These are phyloP conservation scores for Graphilbum sp. DNA, from an alignment of 2,329 filamentous ascomycete genomes.

Conservation along the genomic window DNA sequence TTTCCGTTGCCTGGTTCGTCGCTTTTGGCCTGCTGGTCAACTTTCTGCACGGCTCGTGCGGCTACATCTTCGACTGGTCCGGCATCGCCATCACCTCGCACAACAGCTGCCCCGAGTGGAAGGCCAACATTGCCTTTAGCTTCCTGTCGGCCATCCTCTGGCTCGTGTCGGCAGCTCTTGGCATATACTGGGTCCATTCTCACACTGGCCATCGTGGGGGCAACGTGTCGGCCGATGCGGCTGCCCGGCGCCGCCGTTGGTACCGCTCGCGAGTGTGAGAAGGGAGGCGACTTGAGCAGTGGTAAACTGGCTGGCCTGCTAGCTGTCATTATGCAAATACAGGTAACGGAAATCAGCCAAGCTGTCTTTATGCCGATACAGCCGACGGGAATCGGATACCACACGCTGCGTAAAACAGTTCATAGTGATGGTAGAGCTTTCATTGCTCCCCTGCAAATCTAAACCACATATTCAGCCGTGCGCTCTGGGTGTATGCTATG, in stretches of 20 bases:
- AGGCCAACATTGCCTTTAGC: constrained; percentile 52
- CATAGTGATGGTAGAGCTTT: too few relatives aligned
- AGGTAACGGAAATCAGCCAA: too few relatives aligned
- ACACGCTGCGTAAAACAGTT: too few relatives aligned
- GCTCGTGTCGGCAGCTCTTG: constrained; percentile 46
- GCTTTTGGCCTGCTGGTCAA: constrained; percentile 50
- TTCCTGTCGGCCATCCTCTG: constrained; percentile 58
- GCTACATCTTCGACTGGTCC: constrained; percentile 42
- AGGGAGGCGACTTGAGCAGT: not conserved
- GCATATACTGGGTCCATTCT: constrained; percentile 34
- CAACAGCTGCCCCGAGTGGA: constrained; percentile 49
- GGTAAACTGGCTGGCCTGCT: too few relatives aligned
- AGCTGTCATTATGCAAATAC: too few relatives aligned
- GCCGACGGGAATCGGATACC: too few relatives aligned
- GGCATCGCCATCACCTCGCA: constrained; percentile 30
- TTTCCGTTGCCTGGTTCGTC: constrained; percentile 55
- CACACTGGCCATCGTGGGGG: constrained; percentile 7
- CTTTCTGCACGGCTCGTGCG: constrained; percentile 32
- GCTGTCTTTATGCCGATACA: too few relatives aligned
- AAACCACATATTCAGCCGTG: too few relatives aligned
- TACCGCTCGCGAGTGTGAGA: constrained; percentile 24
- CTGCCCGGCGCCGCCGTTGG: constrained; percentile 20
- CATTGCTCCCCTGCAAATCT: too few relatives aligned
- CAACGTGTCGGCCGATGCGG: constrained; percentile 5
- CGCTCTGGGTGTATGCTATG: too few relatives aligned